These are phyloP conservation scores for Mycena venus DNA, from an alignment of 768 basidiomycete genomes.

Conservation along the genomic window DNA sequence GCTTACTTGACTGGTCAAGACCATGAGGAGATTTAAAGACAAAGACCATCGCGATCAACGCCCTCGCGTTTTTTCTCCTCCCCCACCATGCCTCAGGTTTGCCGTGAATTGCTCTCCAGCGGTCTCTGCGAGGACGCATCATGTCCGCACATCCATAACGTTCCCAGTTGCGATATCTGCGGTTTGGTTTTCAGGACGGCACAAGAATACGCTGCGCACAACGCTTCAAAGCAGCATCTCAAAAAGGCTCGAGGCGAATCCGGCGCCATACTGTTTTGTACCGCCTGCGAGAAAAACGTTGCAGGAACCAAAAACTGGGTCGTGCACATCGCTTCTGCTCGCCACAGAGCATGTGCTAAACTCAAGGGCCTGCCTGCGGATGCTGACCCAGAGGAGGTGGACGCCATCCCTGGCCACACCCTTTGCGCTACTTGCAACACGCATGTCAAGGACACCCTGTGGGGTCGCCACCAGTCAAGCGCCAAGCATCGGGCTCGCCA, in stretches of 20 bases:
- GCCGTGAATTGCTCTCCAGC: constrained; percentile 49
- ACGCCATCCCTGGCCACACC: constrained; percentile 33
- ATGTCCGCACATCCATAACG: constrained; percentile 52
- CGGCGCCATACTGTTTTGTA: constrained; percentile 41
- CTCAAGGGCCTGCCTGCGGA: constrained; percentile 37
- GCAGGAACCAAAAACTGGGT: constrained; percentile 38
- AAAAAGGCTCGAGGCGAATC: constrained; percentile 39
- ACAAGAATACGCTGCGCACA: constrained; percentile 43
- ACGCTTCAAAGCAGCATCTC: constrained; percentile 45
- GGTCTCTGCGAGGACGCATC: constrained; percentile 49
- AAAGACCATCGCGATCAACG: background rate
- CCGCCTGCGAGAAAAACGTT: constrained; percentile 47
- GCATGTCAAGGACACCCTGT: constrained; percentile 41
- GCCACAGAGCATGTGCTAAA: constrained; percentile 34
- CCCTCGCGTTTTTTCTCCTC: background rate
- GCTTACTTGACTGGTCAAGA: background rate
- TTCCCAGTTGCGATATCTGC: constrained; percentile 56
- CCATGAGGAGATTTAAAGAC: background rate
- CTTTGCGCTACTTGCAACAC: constrained; percentile 47
- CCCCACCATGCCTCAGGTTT: constrained; percentile 36
- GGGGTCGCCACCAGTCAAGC: constrained; percentile 49
- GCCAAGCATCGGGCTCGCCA: constrained; percentile 52
- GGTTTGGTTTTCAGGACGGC: constrained; percentile 45
- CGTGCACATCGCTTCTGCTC: constrained; percentile 36
- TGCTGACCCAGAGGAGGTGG: constrained; percentile 48